phyloP scores from a whole-genome alignment of 495 filamentous ascomycete species.

The Hypoxylon lenormandii region DNA sequence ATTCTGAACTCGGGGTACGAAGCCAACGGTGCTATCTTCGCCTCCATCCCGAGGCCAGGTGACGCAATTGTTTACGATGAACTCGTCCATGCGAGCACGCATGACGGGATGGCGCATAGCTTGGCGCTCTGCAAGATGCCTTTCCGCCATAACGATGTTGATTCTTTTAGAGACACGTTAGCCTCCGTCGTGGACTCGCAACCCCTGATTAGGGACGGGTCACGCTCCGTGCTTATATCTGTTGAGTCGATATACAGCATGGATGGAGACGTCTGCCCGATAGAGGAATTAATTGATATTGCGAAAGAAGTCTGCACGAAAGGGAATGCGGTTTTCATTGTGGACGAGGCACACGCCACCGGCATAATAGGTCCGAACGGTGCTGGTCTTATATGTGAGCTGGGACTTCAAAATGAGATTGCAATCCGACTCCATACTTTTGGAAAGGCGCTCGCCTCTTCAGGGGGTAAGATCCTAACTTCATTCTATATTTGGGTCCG shows the following conservation, averaged over 20 bases:
- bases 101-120: slow-evolving; percentile 71
- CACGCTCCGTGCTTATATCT: slow-evolving; percentile 60
- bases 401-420: slow-evolving; percentile 69
- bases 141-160: slow-evolving; percentile 69
- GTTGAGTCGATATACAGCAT: slow-evolving; percentile 76
- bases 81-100: slow-evolving; percentile 73
- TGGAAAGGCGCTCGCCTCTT: slow-evolving; percentile 71
- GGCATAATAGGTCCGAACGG: slow-evolving; percentile 69
- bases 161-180: slow-evolving; percentile 60
- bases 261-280: slow-evolving; percentile 73
- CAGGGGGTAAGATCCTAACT: slow-evolving; percentile 64
- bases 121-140: slow-evolving; percentile 58
- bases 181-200: slow-evolving; percentile 50
- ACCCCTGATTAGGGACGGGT: slow-evolving; percentile 49
- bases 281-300: slow-evolving; percentile 65
- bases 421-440: slow-evolving; percentile 66
- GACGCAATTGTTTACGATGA: slow-evolving; percentile 74
- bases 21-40: slow-evolving; percentile 69
- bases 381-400: slow-evolving; percentile 66
- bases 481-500: background rate
- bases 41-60: slow-evolving; percentile 68
- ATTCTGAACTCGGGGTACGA: slow-evolving; percentile 73
- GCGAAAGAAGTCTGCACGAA: slow-evolving; percentile 64
- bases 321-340: slow-evolving; percentile 68
- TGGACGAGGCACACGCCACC: slow-evolving; percentile 75